phyloP scores from a whole-genome alignment of 1,284 basidiomycete genomes.

The Fomitopsis schrenkii region DNA sequence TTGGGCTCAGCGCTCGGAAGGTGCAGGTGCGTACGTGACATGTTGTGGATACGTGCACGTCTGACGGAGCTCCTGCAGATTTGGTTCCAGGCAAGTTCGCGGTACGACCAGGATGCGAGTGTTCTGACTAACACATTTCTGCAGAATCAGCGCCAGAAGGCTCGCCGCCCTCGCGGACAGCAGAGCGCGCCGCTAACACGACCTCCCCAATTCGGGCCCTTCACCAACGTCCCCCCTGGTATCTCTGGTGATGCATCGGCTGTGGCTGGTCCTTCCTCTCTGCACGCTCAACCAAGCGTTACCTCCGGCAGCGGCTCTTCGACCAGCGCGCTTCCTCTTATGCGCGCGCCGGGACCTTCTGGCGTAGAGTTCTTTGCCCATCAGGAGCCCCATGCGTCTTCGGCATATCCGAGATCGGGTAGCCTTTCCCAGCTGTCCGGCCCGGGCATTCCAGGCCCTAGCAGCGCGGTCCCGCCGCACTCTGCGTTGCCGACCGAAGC shows the following conservation, averaged over 20 bases:
- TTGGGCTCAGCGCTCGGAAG: constrained; percentile 80
- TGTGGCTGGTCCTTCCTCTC: constrained; percentile 5
- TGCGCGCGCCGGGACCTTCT: constrained; percentile 10
- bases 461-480: constrained; percentile 12
- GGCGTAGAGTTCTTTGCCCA: constrained; percentile 3
- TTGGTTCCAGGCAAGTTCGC: constrained; percentile 72
- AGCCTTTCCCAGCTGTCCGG: constrained; percentile 41
- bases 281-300: neutral
- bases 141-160: constrained; percentile 80
- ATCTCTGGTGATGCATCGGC: constrained; percentile 13
- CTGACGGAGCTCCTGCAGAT: constrained; percentile 46
- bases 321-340: neutral
- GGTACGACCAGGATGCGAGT: neutral
- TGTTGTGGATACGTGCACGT: constrained; percentile 7
- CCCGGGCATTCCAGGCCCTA: constrained; percentile 56
- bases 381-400: constrained; percentile 16
- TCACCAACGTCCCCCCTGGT: constrained; percentile 38
- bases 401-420: constrained; percentile 16
- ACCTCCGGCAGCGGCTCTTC: constrained; percentile 7
- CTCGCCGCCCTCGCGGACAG: constrained; percentile 56
- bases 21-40: constrained; percentile 62
- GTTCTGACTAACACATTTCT: constrained; percentile 13
- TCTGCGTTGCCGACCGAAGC: constrained; percentile 8
- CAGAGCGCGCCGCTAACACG: constrained; percentile 40
- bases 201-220: constrained; percentile 58